Evolutionary conservation across 352 stramenopile species (phyloP).

Genomic region (Phytophthora macrochlamydospora): DNA sequence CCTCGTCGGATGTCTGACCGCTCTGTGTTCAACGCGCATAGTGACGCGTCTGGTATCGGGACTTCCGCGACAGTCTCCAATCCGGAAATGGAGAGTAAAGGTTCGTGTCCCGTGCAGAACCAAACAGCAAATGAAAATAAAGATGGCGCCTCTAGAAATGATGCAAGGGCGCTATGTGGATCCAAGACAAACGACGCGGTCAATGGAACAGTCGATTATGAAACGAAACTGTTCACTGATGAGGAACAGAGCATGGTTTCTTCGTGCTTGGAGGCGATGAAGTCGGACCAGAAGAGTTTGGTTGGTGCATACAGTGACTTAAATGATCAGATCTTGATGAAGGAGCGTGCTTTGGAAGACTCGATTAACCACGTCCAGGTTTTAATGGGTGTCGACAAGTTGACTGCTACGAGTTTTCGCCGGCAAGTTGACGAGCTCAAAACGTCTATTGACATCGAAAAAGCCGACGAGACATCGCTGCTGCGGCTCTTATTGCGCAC

Average conservation of each 20-base stretch:
- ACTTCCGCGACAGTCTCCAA: background rate
- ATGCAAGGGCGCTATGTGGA: background rate
- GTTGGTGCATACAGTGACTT: constrained; percentile 32
- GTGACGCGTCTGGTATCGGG: background rate
- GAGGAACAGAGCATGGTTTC: background rate
- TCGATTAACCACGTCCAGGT: constrained; percentile 24
- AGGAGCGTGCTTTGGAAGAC: constrained; percentile 33
- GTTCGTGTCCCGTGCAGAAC: background rate
- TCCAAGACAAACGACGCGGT: background rate
- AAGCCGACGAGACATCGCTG: constrained; percentile 30
- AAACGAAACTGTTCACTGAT: background rate
- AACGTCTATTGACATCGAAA: constrained; percentile 28
- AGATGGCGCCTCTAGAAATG: background rate
- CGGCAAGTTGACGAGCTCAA: constrained; percentile 38
- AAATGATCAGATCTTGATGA: constrained; percentile 35
- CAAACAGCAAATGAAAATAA: background rate
- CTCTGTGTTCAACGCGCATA: background rate
- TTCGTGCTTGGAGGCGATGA: background rate
- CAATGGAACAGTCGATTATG: background rate
- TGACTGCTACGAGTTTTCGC: constrained; percentile 24
- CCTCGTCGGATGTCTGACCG: background rate
- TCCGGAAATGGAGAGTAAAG: background rate
- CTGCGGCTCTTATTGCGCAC: constrained; percentile 39
- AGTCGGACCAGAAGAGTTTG: constrained; percentile 6
- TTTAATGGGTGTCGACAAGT: constrained; percentile 24